Evolutionary conservation across 768 basidiomycete genomes (phyloP), one percentile per base, ranked within the genome.

Genomic region (Nidularia pulvinata): DNA sequence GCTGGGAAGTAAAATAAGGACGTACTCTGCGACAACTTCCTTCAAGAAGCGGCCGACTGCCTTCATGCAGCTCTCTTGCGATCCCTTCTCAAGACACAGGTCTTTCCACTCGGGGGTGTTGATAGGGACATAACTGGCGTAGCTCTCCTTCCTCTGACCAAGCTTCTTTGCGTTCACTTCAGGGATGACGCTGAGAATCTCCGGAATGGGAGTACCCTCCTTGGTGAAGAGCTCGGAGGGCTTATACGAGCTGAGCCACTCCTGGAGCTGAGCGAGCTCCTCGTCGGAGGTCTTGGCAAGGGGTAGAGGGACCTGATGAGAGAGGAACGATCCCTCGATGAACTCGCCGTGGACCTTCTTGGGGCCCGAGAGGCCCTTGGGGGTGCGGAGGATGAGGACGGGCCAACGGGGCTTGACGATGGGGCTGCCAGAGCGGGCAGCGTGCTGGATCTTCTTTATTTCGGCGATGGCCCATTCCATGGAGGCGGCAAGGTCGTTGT

Each of bases 341-440:
- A 80, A 82, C 55, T 89, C 82, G n/a, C 85, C 89, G 49, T 83
- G 76, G 32, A 89, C 65, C 19, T 70, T 57, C 58, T 85, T 85
- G 1, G 91, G 91, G 4, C 89, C 87, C 5, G 84, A 76, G 75
- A 81, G 85, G 25, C 92, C 88, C 70, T 96, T 96, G 7, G 93
- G 92, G 1, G 91, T 91, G 44, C 93, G 84, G 45, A 95, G 78
- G 61, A 95, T 81, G 57, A 97, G 74, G 65, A 95, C 80, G 3
- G 94, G 94, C 91, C 91, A 95, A 43, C 91, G 81, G n/a, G 94
- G 94, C 73, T 95, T 95, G 49, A 85, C 75, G 57, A 92, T 84
- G 13, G 93, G 86, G 2, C 85, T 80, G 2, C 89, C 90, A 9
- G 71, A 74, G 46, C 94, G 84, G 14, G 94, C 93, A 0, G 88